Evolutionary conservation across 2,329 filamentous ascomycete genomes (phyloP).

Genomic region (Pseudocercospora pini-densiflorae): DNA sequence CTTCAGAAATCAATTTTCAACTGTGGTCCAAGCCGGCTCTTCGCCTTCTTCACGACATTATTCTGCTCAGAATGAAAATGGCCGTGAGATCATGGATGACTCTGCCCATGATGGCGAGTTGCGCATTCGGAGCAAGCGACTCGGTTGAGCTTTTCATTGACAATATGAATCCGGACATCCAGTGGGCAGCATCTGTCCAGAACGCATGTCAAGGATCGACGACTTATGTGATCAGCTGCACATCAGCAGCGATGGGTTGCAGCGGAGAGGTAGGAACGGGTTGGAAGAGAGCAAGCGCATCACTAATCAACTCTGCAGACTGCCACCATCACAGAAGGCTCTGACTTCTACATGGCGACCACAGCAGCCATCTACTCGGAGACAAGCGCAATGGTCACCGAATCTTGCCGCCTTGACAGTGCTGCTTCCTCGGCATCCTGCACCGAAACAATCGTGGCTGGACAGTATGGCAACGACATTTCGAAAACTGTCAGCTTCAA

Average conservation of each 20-base stretch:
- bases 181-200: constrained; percentile 32
- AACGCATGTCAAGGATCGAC: constrained; percentile 31
- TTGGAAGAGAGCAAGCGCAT: not conserved
- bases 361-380: constrained; percentile 32
- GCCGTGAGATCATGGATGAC: not conserved
- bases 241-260: constrained; percentile 25
- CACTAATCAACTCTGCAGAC: constrained; percentile 16
- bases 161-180: constrained; percentile 30
- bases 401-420: constrained; percentile 28
- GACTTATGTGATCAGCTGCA: constrained; percentile 32
- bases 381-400: constrained; percentile 31
- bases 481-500: constrained; percentile 30
- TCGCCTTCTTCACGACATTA: not conserved
- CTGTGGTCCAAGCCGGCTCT: not conserved
- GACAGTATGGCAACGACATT: constrained; percentile 23
- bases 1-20: too few relatives aligned
- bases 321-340: constrained; percentile 32
- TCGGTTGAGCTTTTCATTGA: constrained; percentile 31
- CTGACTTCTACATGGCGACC: constrained; percentile 29
- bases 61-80: not conserved
- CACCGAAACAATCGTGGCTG: constrained; percentile 25
- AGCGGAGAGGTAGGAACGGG: constrained; percentile 17
- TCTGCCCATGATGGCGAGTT: not conserved
- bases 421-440: constrained; percentile 25
- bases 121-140: not conserved